Base-by-base conservation (phyloP, 148 eudicot genomes). In the Rhododendron williamsianum region DNA sequence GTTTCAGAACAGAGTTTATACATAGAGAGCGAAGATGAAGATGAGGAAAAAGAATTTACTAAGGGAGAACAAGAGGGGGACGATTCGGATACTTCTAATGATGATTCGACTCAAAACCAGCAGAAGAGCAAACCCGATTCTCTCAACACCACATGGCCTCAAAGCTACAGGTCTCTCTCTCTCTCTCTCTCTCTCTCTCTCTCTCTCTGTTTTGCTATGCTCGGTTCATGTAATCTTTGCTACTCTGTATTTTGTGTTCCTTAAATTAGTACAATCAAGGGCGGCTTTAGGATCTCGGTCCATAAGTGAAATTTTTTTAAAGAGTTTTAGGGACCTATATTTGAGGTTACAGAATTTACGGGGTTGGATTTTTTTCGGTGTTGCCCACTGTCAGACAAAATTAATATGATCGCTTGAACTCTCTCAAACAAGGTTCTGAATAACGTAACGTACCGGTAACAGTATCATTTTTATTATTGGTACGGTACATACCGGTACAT, bases 21-120 rank as follows among this genome's bases (percentile, higher is more conserved):
- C 91, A 89, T 93, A 69, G 98, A 96, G 51, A 96, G 98, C 67
- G 98, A 95, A 9, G 95, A 93, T 18, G 95, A 96, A 9, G 96
- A 94, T 78, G 92, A 71, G 43, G 91, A 89, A 48, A 87, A 90
- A 38, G 82, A 63, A n/a, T 81, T 78, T 10, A 80, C 63, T 9
- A 87, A 85, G 60, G 90, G 67, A 5, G 95, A 89, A 16, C 88
- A 88, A 58, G 92, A 87, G 60, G 96, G 89, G 19, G 85, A 87
- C 51, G 93, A 91, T 84, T 94, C 98, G 1, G 98, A 92, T 79
- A 87, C 88, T 54, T 94, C 96, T 0, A 81, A 88, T 85, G 86
- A 71, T 67, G 30, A 89, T 71, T 92, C 92, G 0, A 79, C 85
- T 43, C 94, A 88, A 38, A 86, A 86, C 35, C 84, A 83, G 33